These are phyloP conservation scores for Astrephomene gubernaculifera DNA, from an alignment of 139 green algal genomes.

Conservation along the genomic window DNA sequence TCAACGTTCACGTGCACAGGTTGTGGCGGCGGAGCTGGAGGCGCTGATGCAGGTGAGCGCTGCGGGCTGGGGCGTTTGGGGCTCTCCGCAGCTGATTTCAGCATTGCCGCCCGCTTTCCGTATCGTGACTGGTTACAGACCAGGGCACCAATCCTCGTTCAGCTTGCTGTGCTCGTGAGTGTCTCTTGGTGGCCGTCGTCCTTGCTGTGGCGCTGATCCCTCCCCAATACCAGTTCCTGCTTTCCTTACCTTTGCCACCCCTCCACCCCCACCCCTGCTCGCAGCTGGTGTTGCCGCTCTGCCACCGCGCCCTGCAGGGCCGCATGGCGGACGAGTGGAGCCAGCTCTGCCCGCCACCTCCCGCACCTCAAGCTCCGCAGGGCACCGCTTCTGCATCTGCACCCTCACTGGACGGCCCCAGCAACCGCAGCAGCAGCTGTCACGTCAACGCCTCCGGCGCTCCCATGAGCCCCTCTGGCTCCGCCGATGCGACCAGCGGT, in stretches of 20 bases:
- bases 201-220: neutral
- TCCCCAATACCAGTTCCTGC: neutral
- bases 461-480: neutral
- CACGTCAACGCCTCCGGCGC: neutral
- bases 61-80: neutral
- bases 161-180: neutral
- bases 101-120: neutral
- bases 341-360: neutral
- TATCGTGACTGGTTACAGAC: neutral
- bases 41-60: neutral
- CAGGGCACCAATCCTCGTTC: neutral
- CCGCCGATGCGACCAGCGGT: neutral
- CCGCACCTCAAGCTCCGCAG: neutral
- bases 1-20: neutral
- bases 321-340: neutral
- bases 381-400: neutral
- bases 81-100: neutral
- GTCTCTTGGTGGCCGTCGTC: neutral
- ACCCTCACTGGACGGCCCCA: neutral
- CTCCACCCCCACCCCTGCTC: neutral
- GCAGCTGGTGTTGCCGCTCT: neutral
- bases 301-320: neutral
- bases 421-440: neutral
- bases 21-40: neutral
- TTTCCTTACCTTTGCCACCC: neutral